Conservation (phyloP, 2,329 filamentous ascomycete species). For the Cercospora janseana region DNA sequence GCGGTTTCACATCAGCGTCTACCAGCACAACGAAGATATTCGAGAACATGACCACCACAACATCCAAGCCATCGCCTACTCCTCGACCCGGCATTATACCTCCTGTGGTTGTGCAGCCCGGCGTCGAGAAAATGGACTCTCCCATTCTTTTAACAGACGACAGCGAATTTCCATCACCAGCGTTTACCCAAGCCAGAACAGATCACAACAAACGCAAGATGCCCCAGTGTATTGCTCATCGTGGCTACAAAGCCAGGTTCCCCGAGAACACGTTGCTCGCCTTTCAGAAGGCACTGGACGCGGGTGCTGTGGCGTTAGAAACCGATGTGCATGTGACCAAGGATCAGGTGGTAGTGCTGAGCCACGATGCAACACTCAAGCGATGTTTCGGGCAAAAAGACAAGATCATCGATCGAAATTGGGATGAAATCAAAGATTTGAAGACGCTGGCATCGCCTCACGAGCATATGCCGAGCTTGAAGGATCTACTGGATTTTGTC, state of each 20-base stretch:
- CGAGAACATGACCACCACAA: too few relatives aligned
- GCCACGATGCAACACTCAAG: constrained; percentile 67
- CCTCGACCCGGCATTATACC: constrained; percentile 25
- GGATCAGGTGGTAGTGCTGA: constrained; percentile 78
- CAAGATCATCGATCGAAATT: constrained; percentile 72
- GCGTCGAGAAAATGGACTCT: constrained; percentile 32
- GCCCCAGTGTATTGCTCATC: constrained; percentile 74
- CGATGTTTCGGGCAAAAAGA: constrained; percentile 77
- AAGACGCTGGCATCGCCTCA: constrained; percentile 66
- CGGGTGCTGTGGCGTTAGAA: constrained; percentile 78
- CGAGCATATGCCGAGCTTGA: constrained; percentile 69
- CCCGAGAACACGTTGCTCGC: constrained; percentile 86
- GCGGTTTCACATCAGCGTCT: too few relatives aligned
- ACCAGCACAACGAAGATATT: neutral
- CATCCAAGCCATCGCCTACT: constrained; percentile 6
- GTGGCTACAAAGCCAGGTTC: constrained; percentile 72
- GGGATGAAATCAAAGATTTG: constrained; percentile 67
- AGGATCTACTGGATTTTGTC: constrained; percentile 72
- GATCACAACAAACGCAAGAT: constrained; percentile 39
- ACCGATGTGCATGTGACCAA: constrained; percentile 81
- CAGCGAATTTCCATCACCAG: constrained; percentile 28
- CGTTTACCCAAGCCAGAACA: constrained; percentile 26
- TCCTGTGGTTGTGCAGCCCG: constrained; percentile 34
- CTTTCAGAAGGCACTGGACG: constrained; percentile 69
- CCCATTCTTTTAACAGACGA: constrained; percentile 28